These are phyloP conservation scores for Tolypocladium album DNA, from an alignment of 2,329 filamentous ascomycete genomes.

Conservation along the genomic window DNA sequence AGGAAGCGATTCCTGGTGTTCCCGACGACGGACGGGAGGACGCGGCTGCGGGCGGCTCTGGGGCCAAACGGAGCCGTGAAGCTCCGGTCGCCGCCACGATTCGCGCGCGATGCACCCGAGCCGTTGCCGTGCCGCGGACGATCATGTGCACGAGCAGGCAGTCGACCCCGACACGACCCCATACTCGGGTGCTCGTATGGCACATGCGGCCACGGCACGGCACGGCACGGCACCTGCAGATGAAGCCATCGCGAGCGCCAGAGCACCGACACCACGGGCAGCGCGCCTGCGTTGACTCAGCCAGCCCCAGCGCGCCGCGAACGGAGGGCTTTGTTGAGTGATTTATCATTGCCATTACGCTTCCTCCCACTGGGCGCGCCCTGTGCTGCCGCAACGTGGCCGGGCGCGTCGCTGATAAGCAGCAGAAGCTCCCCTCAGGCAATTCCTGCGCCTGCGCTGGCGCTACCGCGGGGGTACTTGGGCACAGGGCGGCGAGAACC, in stretches of 20 bases:
- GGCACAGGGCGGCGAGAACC: constrained; percentile 1
- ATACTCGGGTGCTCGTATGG: too few relatives aligned
- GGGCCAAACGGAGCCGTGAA: constrained; percentile 4
- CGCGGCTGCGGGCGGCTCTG: constrained; percentile 4
- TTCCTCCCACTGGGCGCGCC: neutral
- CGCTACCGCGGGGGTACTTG: constrained; percentile 2
- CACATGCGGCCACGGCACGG: too few relatives aligned
- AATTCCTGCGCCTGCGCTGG: neutral
- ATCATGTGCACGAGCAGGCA: neutral
- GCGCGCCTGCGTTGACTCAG: neutral
- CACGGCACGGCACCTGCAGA: neutral
- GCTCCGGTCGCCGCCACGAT: constrained; percentile 3
- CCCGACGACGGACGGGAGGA: constrained; percentile 1
- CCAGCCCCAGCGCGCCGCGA: too few relatives aligned
- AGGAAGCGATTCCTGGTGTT: constrained; percentile 2
- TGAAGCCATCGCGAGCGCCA: neutral
- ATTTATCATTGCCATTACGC: constrained; percentile 4
- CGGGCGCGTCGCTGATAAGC: neutral
- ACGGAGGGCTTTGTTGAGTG: constrained; percentile 4
- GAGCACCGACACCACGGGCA: neutral
- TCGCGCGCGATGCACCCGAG: neutral
- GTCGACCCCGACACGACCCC: neutral
- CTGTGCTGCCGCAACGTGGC: neutral
- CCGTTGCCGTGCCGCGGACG: neutral
- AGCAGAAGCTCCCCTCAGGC: neutral